A percentile compares a stretch with the other conserved stretches of the same genome.
Conservation (phyloP, 1,139 yeast genomes). For the Meyerozyma guilliermondii region DNA sequence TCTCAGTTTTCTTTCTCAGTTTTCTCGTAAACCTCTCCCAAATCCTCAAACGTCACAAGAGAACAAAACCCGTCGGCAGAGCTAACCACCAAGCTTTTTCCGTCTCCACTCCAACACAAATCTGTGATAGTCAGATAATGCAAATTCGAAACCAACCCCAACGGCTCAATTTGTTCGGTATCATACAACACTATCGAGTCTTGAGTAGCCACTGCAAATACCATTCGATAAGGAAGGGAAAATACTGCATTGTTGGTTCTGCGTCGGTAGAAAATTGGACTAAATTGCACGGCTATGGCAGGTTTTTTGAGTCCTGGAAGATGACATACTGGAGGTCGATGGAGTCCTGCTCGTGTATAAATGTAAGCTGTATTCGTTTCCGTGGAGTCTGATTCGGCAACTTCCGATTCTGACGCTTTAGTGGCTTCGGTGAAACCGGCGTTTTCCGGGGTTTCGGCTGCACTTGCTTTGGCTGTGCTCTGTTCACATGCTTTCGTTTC, state of each 20-base stretch:
- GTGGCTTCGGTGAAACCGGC: no score
- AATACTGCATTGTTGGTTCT: slow-evolving; percentile 21
- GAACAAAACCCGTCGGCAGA: slow-evolving; percentile 96
- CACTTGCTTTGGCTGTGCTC: no score
- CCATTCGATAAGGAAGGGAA: slow-evolving; percentile 65
- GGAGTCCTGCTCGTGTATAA: slow-evolving; percentile 65
- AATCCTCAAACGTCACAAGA: slow-evolving; percentile 45
- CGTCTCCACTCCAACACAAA: slow-evolving; percentile 77
- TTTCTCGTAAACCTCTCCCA: slow-evolving; percentile 40
- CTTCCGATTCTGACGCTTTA: neutral
- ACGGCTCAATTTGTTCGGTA: slow-evolving; percentile 62
- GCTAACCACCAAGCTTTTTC: slow-evolving; percentile 65
- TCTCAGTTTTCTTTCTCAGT: slow-evolving; percentile 1
- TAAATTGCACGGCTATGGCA: slow-evolving; percentile 75
- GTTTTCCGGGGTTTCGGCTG: no score
- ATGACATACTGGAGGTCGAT: slow-evolving; percentile 66
- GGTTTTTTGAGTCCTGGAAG: slow-evolving; percentile 80
- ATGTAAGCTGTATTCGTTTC: slow-evolving; percentile 64
- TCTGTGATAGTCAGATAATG: slow-evolving; percentile 91
- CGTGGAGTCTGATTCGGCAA: neutral
- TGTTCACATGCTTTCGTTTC: no score
- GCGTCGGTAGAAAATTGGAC: slow-evolving; percentile 56
- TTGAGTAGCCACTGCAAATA: slow-evolving; percentile 91
- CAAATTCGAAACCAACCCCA: slow-evolving; percentile 71
- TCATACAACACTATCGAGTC: slow-evolving; percentile 83